Base-by-base conservation (phyloP, 2,329 filamentous ascomycete species). In the Pseudogymnoascus sp. region DNA sequence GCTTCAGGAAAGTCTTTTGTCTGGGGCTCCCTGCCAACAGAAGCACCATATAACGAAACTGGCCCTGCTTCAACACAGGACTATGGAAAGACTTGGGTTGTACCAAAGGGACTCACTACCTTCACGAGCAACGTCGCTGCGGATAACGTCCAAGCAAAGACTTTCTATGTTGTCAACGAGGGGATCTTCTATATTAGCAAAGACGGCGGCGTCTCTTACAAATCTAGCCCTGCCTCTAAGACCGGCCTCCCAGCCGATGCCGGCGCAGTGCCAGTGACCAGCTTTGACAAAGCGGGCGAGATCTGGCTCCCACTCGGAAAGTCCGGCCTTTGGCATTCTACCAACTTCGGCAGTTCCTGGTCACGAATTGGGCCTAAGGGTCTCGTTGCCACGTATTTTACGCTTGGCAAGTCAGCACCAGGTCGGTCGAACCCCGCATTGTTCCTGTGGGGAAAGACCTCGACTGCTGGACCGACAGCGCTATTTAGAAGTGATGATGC, bases 271-370 rank as follows among this genome's bases (percentile, higher is more conserved):
- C 63, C 63, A 15, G 61, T 64, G 1, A 35, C 61, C 2, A 64
- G 59, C 10, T 64, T 64, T 10, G 33, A 60, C 24, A 62, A 37
- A 24, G 63, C 63, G 17, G 63, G 63, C 5, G 63, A 64, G 17
- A 59, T 64, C 11, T 64, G 63, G 63, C 61, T 64, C 24, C 61
- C 63, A 26, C 61, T 64, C 13, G 63, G 63, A 5, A 50, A 35
- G 13, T 35, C 29, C 5, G 63, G 63, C 8, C 35, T 64, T 8
- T 64, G 60, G 47, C 63, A 64, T 47, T 60, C 40, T 10, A 64
- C 59, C 17, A 44, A 64, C 37, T 64, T 61, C 17, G 63, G 63
- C 5, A 31, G 31, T 17, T 40, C 24, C 5, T 64, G 61, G 61
- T 50, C 33, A 15, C 54, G 63, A 11, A 60, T 64, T 10, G 63